phyloP scores from a whole-genome alignment of 2,329 filamentous ascomycete species.

The Phaeosphaeriaceae sp. region DNA sequence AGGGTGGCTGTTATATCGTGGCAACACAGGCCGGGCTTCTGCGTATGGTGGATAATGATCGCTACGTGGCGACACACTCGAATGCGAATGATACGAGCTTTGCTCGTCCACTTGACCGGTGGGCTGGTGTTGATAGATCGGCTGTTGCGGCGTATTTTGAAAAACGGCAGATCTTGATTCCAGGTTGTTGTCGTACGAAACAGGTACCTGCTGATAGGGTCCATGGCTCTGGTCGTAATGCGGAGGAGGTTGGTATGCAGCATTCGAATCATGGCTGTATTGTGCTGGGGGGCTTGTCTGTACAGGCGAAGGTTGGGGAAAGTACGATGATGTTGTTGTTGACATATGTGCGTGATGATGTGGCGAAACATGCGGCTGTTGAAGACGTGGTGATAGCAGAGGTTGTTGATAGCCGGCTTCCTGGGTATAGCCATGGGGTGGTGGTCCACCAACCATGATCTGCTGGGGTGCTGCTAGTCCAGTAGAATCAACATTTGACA shows the following conservation, averaged over 20 bases:
- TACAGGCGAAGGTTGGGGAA: constrained; percentile 38
- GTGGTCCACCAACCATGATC: constrained; percentile 11
- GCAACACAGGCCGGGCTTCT: constrained; percentile 25
- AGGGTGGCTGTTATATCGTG: constrained; percentile 32
- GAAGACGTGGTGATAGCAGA: constrained; percentile 39
- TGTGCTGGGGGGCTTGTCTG: constrained; percentile 30
- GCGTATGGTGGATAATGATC: constrained; percentile 33
- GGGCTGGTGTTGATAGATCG: constrained; percentile 32
- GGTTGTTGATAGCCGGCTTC: constrained; percentile 38
- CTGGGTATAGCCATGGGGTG: constrained; percentile 26
- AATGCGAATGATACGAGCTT: constrained; percentile 26
- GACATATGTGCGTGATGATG: constrained; percentile 38
- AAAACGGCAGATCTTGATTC: constrained; percentile 28
- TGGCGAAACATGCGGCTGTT: constrained; percentile 38
- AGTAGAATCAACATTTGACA: constrained; percentile 26
- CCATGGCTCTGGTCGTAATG: constrained; percentile 29
- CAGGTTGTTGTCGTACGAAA: constrained; percentile 29
- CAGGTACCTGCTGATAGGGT: constrained; percentile 35
- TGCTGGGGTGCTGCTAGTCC: constrained; percentile 17
- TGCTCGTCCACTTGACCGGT: constrained; percentile 30
- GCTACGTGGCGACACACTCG: constrained; percentile 28
- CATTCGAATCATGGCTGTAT: constrained; percentile 27
- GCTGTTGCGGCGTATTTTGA: constrained; percentile 27
- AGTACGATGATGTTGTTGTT: constrained; percentile 39
- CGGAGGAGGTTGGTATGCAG: constrained; percentile 25